Conservation (phyloP, 495 filamentous ascomycete species). For the Collariella sp. region DNA sequence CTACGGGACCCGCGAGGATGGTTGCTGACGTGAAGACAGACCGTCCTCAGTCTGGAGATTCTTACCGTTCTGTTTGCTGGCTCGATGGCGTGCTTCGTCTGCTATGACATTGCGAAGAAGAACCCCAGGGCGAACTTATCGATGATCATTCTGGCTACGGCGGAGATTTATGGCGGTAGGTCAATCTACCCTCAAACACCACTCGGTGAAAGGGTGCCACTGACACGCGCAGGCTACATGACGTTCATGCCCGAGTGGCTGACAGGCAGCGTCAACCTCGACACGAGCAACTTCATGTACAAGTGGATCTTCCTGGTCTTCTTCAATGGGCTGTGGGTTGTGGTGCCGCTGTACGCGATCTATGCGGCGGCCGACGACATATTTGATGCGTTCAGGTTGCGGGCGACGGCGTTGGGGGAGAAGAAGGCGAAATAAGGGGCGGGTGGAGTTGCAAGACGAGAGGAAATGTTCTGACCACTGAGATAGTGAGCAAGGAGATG, state of each 20-base stretch:
- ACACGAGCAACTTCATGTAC: conserved; percentile 78
- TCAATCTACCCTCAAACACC: neutral
- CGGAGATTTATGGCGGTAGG: conserved; percentile 81
- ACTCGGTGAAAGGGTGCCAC: neutral
- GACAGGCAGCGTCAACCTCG: conserved; percentile 63
- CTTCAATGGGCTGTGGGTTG: conserved; percentile 89
- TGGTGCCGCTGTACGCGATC: conserved; percentile 67
- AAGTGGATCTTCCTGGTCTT: conserved; percentile 82
- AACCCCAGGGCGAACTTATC: conserved; percentile 58
- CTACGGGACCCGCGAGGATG: neutral
- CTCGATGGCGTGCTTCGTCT: conserved; percentile 61
- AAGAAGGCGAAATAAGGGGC: conserved; percentile 24
- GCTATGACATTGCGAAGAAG: conserved; percentile 53
- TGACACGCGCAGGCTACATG: conserved; percentile 59
- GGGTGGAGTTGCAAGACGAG: no score
- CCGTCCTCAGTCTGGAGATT: conserved; percentile 73
- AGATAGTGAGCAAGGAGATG: no score
- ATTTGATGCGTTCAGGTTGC: conserved; percentile 43
- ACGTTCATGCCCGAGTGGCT: conserved; percentile 95
- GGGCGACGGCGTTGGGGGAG: conserved; percentile 17
- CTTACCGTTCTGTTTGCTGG: conserved; percentile 76
- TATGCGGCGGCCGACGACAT: conserved; percentile 57
- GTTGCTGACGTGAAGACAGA: conserved; percentile 23
- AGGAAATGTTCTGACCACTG: no score
- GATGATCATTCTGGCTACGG: conserved; percentile 72